These are phyloP conservation scores for Henckelia pumila DNA, from an alignment of 257 asterid species.

Conservation along the genomic window DNA sequence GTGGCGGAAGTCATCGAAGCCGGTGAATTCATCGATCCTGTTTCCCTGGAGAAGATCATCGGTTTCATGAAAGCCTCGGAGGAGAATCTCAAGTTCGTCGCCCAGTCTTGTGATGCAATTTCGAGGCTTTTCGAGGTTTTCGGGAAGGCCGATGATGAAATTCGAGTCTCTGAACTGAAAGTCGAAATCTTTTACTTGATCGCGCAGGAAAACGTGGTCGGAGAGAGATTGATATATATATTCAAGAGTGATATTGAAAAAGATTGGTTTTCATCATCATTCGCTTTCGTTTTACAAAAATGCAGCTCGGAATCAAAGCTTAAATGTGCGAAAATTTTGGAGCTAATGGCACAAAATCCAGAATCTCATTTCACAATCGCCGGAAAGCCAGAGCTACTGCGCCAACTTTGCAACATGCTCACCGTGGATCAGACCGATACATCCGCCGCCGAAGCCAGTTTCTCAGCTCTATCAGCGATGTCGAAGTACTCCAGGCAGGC, in stretches of 20 bases:
- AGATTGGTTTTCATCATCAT: too few relatives aligned
- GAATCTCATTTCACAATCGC: constrained; percentile 56
- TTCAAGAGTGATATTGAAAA: constrained; percentile 30
- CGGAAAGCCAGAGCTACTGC: constrained; percentile 45
- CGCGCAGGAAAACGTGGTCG: constrained; percentile 37
- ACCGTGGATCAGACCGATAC: too few relatives aligned
- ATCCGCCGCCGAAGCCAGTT: constrained; percentile 42
- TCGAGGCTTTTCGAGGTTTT: constrained; percentile 35
- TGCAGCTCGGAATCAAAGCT: constrained; percentile 56
- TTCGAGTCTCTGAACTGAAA: constrained; percentile 47
- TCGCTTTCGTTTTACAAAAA: constrained; percentile 36
- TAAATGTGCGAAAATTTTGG: constrained; percentile 54
- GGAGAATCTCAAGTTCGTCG: constrained; percentile 53
- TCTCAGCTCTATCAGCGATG: constrained; percentile 51
- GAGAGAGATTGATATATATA: constrained; percentile 44
- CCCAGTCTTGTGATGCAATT: constrained; percentile 34
- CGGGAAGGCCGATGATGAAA: constrained; percentile 35
- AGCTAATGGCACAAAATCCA: constrained; percentile 44
- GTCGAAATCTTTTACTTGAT: constrained; percentile 52
- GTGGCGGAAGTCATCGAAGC: constrained; percentile 39
- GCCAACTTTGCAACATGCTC: constrained; percentile 43
- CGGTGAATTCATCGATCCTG: constrained; percentile 28
- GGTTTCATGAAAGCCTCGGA: constrained; percentile 49
- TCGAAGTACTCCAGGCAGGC: constrained; percentile 52
- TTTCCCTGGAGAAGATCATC: constrained; percentile 36